Evolutionary conservation across 2,329 filamentous ascomycete genomes (phyloP), one percentile per base, ranked within the genome.

Genomic region (Coniochaeta hoffmannii): DNA sequence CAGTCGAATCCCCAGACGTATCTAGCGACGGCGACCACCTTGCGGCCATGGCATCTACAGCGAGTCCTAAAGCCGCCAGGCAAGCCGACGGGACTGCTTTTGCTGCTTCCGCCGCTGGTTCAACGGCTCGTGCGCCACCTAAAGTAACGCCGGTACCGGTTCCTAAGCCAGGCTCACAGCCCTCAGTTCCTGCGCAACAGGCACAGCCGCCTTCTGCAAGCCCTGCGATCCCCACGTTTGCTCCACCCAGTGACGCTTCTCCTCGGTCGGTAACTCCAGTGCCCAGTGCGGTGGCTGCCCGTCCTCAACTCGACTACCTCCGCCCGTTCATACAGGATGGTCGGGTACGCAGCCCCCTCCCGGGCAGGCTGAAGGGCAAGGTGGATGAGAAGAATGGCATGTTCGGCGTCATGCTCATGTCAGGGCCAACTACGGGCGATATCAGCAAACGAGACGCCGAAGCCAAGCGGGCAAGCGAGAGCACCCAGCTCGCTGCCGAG

Each of bases 401-500:
- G 60, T 86, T 86, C 65, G 73, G 76, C 49, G 80, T 86, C 38
- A 83, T 86, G 76, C 80, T 84, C 56, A 83, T 86, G 72, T 76
- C 78, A 32, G 71, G 81, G 26, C 63, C 64, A 22, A 71, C 70
- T 55, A 73, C 69, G 64, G 69, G 71, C 58, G 73, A 76, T 56
- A 73, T 76, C 36, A 70, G 76, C 53, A 72, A 76, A 38, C 72
- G 79, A 50, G 75, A 79, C 63, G 76, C 77, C 53, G 76, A 80
- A 49, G 82, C 82, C 6, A 82, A 84, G 65, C 77, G 80, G 53
- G 79, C 81, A 12, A 86, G 83, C 63, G 82, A 86, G 64, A 79
- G 75, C 61, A 85, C 82, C 12, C 80, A 78, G 49, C 73, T 79
- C 53, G 80, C 81, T 38, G 82, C 83, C 34, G 79, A 74, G 62